A percentile compares a stretch with the other conserved stretches of the same genome.
Conservation (phyloP, 2,329 filamentous ascomycete species). For the Oidium heveae region DNA sequence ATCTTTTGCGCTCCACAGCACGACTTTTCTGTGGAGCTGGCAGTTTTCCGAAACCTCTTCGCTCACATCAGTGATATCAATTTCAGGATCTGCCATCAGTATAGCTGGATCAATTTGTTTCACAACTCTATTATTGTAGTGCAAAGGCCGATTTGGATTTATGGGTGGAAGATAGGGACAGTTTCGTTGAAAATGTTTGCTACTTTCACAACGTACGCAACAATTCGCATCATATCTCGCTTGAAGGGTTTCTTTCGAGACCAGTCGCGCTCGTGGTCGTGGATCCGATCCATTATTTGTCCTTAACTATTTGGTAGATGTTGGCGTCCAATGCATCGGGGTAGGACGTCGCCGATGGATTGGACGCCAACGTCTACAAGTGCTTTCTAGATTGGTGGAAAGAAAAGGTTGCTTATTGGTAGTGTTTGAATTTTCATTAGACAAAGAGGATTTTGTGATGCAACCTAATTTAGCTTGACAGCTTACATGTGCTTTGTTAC, state of each 20-base stretch:
- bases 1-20: background rate
- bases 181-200: background rate
- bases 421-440: no score
- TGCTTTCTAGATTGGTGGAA: no score
- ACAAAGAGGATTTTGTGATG: background rate
- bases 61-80: background rate
- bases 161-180: background rate
- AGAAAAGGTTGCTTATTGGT: no score
- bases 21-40: background rate
- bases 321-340: no score
- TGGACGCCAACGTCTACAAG: no score
- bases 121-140: background rate
- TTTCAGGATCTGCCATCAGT: background rate
- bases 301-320: no score
- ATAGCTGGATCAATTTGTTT: background rate
- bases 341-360: no score
- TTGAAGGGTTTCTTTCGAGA: background rate
- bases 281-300: no score
- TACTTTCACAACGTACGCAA: background rate
- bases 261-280: background rate
- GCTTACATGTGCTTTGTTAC: background rate
- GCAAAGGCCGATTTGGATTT: background rate
- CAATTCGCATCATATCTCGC: background rate
- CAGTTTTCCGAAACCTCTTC: background rate
- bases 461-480: background rate